Evolutionary conservation across 495 filamentous ascomycete species (phyloP), one percentile per base, ranked within the genome.

Genomic region (Podospora comata): DNA sequence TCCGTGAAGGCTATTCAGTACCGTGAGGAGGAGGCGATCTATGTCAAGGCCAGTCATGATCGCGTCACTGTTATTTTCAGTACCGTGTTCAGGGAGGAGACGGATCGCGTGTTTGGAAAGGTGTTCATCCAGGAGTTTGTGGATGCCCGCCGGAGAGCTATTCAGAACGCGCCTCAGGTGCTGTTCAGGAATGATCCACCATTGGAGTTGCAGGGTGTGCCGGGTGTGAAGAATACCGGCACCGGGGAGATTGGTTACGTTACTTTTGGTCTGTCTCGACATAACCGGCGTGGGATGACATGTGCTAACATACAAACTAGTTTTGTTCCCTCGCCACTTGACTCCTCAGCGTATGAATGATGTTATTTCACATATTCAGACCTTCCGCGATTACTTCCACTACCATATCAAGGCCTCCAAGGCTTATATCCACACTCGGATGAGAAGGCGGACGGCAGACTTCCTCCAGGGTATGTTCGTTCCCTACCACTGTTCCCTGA

Each of bases 331-430:
- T 28, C 87, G 95, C 68, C 95, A 99, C 78, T 83, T 99, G 66
- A 96, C 93, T 4, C 87, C 86, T 3, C 93, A 97, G 79, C 87
- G 92, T 74, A 89, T 95, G 79, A 90, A 92, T 60, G 94, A 97
- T 67, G 94, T 92, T 77, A 98, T 99, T 73, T 97, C 93, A 53
- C 95, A 99, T 75, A 97, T 99, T 72, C 96, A 99, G 81, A 99
- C 94, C 19, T 99, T 99, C 91, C 91, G 95, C 67, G 96, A 98
- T 74, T 98, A 99, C 79, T 99, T 99, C 85, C 95, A 99, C 78
- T 99, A 99, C 78, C 95, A 99, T 80, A 99, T 99, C 83, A 99
- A 99, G 81, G 95, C 95, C 30, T 96, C 94, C 60, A 98, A 77
- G 73, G 95, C 96, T 58, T 99, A 97, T 78, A 98, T 99, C 72